A percentile compares a stretch with the other conserved stretches of the same genome.
phyloP scores from a whole-genome alignment of 257 asterid species.

The Vinca minor region DNA sequence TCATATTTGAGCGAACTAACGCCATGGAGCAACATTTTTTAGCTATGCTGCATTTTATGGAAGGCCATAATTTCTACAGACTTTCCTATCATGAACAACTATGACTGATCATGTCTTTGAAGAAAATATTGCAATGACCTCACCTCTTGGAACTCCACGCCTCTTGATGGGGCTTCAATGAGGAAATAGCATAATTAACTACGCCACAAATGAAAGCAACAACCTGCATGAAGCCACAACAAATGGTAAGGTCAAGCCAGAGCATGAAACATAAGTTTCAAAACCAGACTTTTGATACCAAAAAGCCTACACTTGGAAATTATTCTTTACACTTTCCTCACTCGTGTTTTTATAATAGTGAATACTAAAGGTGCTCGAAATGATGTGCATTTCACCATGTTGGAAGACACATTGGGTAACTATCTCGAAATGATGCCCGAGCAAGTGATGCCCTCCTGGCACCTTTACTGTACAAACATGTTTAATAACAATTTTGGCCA shows the following conservation, averaged over 20 bases:
- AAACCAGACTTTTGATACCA: too few relatives aligned
- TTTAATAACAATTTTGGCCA: conserved; percentile 58
- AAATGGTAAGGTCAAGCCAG: too few relatives aligned
- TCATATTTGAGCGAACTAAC: too few relatives aligned
- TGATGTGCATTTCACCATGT: not conserved
- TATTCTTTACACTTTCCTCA: not conserved
- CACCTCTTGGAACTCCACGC: conserved; percentile 57
- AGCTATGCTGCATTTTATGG: too few relatives aligned
- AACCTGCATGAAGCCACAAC: conserved; percentile 41
- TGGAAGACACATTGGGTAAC: too few relatives aligned
- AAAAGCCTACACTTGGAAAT: not conserved
- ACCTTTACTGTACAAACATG: conserved; percentile 78
- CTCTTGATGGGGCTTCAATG: conserved; percentile 34
- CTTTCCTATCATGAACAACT: not conserved
- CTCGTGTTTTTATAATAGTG: not conserved
- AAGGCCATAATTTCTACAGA: not conserved
- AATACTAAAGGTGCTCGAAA: too few relatives aligned
- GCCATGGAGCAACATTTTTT: too few relatives aligned
- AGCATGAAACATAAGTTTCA: too few relatives aligned
- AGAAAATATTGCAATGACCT: conserved; percentile 16
- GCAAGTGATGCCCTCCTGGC: conserved; percentile 85
- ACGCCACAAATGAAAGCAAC: conserved; percentile 80
- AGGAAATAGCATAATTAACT: conserved; percentile 52
- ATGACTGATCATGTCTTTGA: conserved; percentile 1
- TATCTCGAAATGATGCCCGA: conserved; percentile 25